Evolutionary conservation across 1,139 yeast genomes (phyloP), one percentile per base, ranked within the genome.

Genomic region (Geotrichum cucujoidarum): DNA sequence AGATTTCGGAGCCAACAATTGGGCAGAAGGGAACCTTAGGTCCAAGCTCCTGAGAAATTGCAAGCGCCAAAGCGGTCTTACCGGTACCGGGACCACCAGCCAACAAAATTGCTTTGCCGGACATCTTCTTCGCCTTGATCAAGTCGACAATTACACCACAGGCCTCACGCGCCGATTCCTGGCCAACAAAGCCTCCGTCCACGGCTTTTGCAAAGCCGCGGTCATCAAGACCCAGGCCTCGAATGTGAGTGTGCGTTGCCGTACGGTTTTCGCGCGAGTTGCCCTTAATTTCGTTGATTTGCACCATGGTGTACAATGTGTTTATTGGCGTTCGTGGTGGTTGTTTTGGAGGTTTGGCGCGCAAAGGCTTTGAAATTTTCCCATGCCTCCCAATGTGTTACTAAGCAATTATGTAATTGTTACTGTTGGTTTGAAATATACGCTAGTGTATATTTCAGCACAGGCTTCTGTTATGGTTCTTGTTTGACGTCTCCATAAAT

Each of bases 71-170:
- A 0, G 98, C 98, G 0, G 98, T 92, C 68, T 92, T 92, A 62
- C 98, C 98, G 3, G 97, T 90, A 2, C 97, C 97, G 16, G 98
- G 97, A 3, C 95, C 95, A 53, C 98, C 98, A 0, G 98, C 97
- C 48, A 92, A 74, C 54, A 92, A 70, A 42, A 92, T 81, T n/a
- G 97, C 98, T 64, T 89, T 87, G 25, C 98, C 98, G 49, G 95
- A 83, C 87, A 92, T 84, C 66, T 83, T 89, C 64, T 87, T 88
- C 34, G 92, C 84, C 69, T 89, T 90, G 70, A 92, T 89, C 62
- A 92, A 73, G 67, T 92, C 98, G 32, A 92, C 97, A 55, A 92
- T 78, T 47, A 94, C 83, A 54, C 98, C 98, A 66, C 97, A 90
- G 1, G 97, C 97, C 69, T 92, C 98, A 66, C 98, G 78, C 13